Evolutionary conservation across 495 filamentous ascomycete species (phyloP).

Genomic region (Symbiotaphrina buchneri): DNA sequence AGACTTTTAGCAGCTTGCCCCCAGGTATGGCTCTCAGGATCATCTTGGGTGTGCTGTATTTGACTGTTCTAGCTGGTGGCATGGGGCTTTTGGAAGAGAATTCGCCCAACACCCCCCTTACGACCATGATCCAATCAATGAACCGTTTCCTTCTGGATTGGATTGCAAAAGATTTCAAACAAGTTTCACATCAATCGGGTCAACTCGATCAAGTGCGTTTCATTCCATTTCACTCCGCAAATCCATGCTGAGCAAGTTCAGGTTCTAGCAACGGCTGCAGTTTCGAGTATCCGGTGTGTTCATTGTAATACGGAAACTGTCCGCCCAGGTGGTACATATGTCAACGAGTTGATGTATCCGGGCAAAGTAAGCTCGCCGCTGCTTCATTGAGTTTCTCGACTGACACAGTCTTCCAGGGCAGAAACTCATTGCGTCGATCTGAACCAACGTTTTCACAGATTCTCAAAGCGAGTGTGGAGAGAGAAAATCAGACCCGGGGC

Average conservation of each 20-base stretch:
- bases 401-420: slow-evolving; percentile 9
- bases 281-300: slow-evolving; percentile 48
- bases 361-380: slow-evolving; percentile 18
- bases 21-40: slow-evolving; percentile 22
- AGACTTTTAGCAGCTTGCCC: slow-evolving; percentile 58
- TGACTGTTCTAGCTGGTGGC: slow-evolving; percentile 5
- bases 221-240: neutral
- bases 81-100: slow-evolving; percentile 70
- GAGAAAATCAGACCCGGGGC: slow-evolving; percentile 57
- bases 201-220: slow-evolving; percentile 28
- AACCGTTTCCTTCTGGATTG: slow-evolving; percentile 57
- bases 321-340: slow-evolving; percentile 39
- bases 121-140: slow-evolving; percentile 51
- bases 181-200: slow-evolving; percentile 28
- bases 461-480: slow-evolving; percentile 67
- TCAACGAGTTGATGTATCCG: slow-evolving; percentile 77
- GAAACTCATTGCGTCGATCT: slow-evolving; percentile 26
- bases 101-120: slow-evolving; percentile 38
- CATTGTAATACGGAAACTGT: slow-evolving; percentile 61
- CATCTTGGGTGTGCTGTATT: neutral
- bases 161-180: slow-evolving; percentile 44
- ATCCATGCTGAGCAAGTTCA: slow-evolving; percentile 6
- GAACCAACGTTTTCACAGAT: slow-evolving; percentile 54
- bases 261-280: slow-evolving; percentile 28
- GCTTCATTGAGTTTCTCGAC: slow-evolving; percentile 1